Base-by-base conservation (phyloP, 768 basidiomycete genomes). In the Termitomyces bulborhizus region DNA sequence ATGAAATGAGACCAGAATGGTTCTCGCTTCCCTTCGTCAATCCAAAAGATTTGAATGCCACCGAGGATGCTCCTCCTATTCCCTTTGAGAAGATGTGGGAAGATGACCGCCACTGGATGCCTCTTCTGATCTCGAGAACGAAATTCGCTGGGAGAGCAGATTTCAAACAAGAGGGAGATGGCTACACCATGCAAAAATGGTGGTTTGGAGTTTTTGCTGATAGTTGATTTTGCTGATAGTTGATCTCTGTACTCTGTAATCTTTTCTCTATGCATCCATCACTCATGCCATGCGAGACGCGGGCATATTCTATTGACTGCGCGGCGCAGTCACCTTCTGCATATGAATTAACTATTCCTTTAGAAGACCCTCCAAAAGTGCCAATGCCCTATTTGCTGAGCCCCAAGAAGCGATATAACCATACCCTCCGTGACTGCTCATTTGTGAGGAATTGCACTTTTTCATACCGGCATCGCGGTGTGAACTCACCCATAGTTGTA, bases 1-100 rank as follows among this genome's bases (percentile, higher is more conserved):
- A 94, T 32, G 93, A 95, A 66, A 95, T 95, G 92, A 76, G 76
- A 18, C 93, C 93, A 0, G 66, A 83, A 62, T 95, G 92, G 92
- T 93, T 90, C 65, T 69, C 76, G 15, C 60, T 76, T 24, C 55
- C 62, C 59, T 58, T 46, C 26, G 47, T 51, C 49, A 7, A 29
- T 31, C 40, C 43, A 39, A 40, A 40, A 40, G 45, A 29, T 12
- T 9, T 37, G 42, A 36, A 21, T 40, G 24, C 41, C 45, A 2
- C 12, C n/a, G 50, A 51, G 3, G 55, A 60, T 24, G 57, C 71
- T 5, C 66, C 70, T 27, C 61, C 69, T 0, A 81, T 47, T 21
- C 46, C 31, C 13, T 34, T 34, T 15, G 46, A 47, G 3, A 47
- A 21, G 18, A 47, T 47, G 46, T 47, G 32, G 32, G 46, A 77